Base-by-base conservation (phyloP, 345 rosid species). In the Salix viminalis region DNA sequence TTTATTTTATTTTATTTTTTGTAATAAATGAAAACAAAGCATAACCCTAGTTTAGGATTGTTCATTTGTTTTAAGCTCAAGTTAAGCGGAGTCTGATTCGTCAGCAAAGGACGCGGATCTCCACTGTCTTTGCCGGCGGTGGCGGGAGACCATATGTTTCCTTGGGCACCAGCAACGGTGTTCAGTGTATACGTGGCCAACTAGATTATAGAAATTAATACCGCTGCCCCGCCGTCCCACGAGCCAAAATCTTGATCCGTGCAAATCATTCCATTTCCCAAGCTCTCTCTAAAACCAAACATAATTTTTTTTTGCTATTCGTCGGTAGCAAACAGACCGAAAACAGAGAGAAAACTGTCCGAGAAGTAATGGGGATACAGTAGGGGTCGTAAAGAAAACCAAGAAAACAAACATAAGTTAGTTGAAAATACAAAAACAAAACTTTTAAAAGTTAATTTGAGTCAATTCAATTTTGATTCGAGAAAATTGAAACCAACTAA, bases 171-270 rank as follows among this genome's bases (percentile, higher is more conserved):
- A 72, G 46, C 15, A 34, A 19, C 23, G 14, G 19, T 1, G 60
- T 21, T 76, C 39, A 18, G 10, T 32, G 19, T 56, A 54, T 34
- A 39, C 76, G 48, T 66, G 72, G 76, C 67, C 6, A 26, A 26
- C 5, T 19, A 19, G 5, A 6, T 4, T 3, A 37, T 19, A 30
- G 18, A 30, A 23, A 24, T 7, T 50, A 70, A 6, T 13, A 13
- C 28, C 26, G 42, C n/a, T 12, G 46, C 46, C 7, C 56, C 71
- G 67, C 80, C 76, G 76, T 62, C 80, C 71, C 80, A 65, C 67
- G 76, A 66, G 15, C 66, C 50, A 10, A 10, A 4, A 64, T 41
- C 50, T 73, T 15, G 39, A 11, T 77, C 69, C 74, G 1, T 74
- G 60, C 54, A 62, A 68, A 1, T 26, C 46, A 56, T 21, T 64